Conservation (phyloP, 495 filamentous ascomycete genomes). For the Penicillium silybi region DNA sequence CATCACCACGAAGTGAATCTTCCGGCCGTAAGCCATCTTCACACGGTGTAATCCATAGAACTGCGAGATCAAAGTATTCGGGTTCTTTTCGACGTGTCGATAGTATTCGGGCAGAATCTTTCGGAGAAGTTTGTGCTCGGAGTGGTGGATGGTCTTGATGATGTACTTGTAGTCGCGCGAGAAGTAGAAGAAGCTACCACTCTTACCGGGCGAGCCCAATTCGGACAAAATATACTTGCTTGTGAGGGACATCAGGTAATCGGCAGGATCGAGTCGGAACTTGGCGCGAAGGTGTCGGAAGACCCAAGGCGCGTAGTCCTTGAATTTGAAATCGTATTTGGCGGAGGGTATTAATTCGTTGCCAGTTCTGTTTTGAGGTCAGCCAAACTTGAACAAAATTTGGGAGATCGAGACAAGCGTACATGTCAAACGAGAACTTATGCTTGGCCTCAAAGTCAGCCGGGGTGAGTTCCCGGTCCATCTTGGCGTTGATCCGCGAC, state of each 20-base stretch:
- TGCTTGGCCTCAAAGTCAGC: slow-evolving; percentile 88
- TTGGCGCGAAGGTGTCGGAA: slow-evolving; percentile 88
- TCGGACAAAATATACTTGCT: slow-evolving; percentile 99
- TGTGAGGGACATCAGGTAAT: slow-evolving; percentile 97
- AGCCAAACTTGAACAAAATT: slow-evolving; percentile 10
- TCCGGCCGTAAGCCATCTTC: slow-evolving; percentile 96
- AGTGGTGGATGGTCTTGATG: slow-evolving; percentile 99
- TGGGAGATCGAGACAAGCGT: slow-evolving; percentile 25
- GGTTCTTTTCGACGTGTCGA: slow-evolving; percentile 85
- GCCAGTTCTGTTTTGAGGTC: slow-evolving; percentile 60
- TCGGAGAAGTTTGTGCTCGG: slow-evolving; percentile 90
- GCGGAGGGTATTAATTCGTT: slow-evolving; percentile 96
- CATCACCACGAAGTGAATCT: slow-evolving; percentile 99
- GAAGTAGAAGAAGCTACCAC: slow-evolving; percentile 99
- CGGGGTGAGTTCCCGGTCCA: slow-evolving; percentile 81
- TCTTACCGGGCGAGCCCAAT: slow-evolving; percentile 94
- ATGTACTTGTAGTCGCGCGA: slow-evolving; percentile 99
- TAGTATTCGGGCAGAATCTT: slow-evolving; percentile 94
- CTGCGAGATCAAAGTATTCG: slow-evolving; percentile 93
- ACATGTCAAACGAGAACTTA: slow-evolving; percentile 99
- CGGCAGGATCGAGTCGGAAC: slow-evolving; percentile 90
- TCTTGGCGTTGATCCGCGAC: slow-evolving; percentile 93
- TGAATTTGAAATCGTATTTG: slow-evolving; percentile 99
- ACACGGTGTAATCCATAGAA: slow-evolving; percentile 98
- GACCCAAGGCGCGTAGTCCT: slow-evolving; percentile 99